These are phyloP conservation scores for Lasiodiplodia sp. DNA, from an alignment of 2,329 filamentous ascomycete genomes.

Conservation along the genomic window DNA sequence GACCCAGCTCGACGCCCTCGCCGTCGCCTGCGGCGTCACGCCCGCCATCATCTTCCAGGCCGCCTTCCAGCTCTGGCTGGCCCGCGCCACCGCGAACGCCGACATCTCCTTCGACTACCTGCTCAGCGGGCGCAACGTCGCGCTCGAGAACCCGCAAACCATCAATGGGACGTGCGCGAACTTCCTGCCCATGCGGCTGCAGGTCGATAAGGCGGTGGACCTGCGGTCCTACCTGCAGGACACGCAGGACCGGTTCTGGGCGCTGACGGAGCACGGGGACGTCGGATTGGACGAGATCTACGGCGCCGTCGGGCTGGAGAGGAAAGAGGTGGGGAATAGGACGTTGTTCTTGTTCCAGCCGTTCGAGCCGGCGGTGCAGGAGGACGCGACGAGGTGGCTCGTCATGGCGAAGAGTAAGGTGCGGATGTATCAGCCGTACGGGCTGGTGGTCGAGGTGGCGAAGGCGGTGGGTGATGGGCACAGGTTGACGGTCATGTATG, in stretches of 20 bases:
- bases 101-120: conserved; percentile 43
- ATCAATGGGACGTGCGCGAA: conserved; percentile 50
- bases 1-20: conserved; percentile 35
- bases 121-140: conserved; percentile 49
- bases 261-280: conserved; percentile 39
- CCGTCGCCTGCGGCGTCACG: conserved; percentile 39
- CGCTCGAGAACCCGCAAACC: conserved; percentile 44
- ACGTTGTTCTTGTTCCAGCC: conserved; percentile 45
- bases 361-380: conserved; percentile 39
- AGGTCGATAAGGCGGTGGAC: conserved; percentile 19
- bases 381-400: conserved; percentile 31
- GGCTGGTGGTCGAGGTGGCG: conserved; percentile 31
- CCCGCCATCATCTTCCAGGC: conserved; percentile 48
- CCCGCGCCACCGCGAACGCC: background rate
- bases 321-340: conserved; percentile 30
- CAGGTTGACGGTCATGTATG: background rate
- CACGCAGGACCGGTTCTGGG: conserved; percentile 37
- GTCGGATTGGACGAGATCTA: conserved; percentile 42
- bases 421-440: conserved; percentile 30
- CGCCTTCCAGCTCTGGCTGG: conserved; percentile 38
- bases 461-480: conserved; percentile 11
- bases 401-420: conserved; percentile 33
- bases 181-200: conserved; percentile 46
- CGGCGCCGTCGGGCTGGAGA: conserved; percentile 32
- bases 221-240: conserved; percentile 34